These are phyloP conservation scores for Euphrasia arctica DNA, from an alignment of 305 asterid genomes.

Conservation along the genomic window DNA sequence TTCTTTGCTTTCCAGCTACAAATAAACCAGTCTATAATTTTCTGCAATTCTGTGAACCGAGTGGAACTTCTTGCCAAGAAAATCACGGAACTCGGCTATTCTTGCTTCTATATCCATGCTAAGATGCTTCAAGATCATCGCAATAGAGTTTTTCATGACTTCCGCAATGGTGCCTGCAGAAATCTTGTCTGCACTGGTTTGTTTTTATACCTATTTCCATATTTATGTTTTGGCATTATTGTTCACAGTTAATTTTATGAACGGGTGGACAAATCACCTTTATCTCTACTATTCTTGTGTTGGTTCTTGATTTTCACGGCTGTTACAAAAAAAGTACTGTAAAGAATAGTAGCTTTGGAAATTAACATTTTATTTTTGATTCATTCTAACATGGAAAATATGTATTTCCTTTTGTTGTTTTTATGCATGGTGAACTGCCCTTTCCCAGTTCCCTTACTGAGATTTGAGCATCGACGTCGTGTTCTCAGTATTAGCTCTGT, in stretches of 20 bases:
- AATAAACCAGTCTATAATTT: conserved; percentile 95
- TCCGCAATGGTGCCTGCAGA: conserved; percentile 99
- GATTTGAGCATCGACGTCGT: neutral
- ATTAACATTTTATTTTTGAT: neutral
- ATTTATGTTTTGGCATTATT: conserved; percentile 5
- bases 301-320: conserved; percentile 16
- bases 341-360: neutral
- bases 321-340: neutral
- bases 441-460: conserved; percentile 6
- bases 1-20: conserved; percentile 73
- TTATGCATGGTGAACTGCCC: conserved; percentile 16
- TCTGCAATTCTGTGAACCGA: conserved; percentile 98
- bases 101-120: conserved; percentile 98
- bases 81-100: conserved; percentile 95
- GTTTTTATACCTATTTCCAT: conserved; percentile 17
- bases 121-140: conserved; percentile 99
- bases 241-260: neutral
- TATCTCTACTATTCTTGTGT: conserved; percentile 14
- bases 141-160: conserved; percentile 95
- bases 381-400: neutral
- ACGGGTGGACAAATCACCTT: conserved; percentile 13
- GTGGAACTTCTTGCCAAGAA: conserved; percentile 98
- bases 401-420: neutral
- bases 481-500: neutral
- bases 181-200: conserved; percentile 99